phyloP scores from a whole-genome alignment of 78 protist species.

The Emiliania huxleyi region DNA sequence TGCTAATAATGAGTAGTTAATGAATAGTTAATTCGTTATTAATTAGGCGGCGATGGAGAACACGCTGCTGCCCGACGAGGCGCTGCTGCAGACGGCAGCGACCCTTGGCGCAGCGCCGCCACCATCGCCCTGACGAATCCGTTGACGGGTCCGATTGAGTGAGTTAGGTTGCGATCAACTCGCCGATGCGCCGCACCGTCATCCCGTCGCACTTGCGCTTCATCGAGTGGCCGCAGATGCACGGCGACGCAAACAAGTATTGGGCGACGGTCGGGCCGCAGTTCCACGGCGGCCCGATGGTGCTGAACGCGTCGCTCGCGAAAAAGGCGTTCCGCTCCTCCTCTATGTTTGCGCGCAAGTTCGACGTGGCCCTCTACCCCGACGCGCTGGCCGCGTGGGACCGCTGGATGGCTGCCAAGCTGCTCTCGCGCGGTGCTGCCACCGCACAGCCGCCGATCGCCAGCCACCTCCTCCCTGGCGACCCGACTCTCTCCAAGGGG shows the following conservation, averaged over 20 bases:
- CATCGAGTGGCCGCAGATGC: conserved; percentile 22
- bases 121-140: no score
- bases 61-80: conserved; percentile 34
- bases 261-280: conserved; percentile 14
- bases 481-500: neutral
- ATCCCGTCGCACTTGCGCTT: neutral
- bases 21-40: no score
- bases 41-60: neutral
- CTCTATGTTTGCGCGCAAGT: neutral
- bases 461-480: neutral
- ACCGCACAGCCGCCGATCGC: neutral
- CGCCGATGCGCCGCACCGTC: neutral
- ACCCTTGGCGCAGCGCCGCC: no score
- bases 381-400: neutral
- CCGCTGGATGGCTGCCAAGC: neutral
- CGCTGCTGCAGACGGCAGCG: neutral
- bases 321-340: neutral
- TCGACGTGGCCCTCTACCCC: neutral
- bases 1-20: no score
- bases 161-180: neutral
- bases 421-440: neutral
- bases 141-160: no score
- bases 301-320: neutral
- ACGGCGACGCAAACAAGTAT: conserved; percentile 25
- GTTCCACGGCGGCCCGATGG: conserved; percentile 29